phyloP scores from a whole-genome alignment of 2,329 filamentous ascomycete genomes.

The Neonectria ditissima region DNA sequence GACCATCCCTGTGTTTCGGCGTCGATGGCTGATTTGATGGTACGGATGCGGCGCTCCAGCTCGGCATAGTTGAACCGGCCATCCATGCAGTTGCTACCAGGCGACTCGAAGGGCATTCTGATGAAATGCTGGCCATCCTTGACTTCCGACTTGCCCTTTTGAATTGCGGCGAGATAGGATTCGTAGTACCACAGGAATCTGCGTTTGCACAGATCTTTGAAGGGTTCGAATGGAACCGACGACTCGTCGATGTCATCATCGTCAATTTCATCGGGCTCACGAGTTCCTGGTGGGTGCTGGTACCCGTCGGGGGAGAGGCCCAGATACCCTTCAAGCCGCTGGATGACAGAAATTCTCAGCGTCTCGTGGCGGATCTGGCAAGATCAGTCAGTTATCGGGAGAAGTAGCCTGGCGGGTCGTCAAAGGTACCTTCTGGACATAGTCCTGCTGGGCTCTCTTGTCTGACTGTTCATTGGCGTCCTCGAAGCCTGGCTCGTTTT shows the following conservation, averaged over 20 bases:
- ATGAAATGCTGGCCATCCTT: conserved; percentile 73
- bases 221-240: conserved; percentile 79
- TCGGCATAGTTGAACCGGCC: conserved; percentile 85
- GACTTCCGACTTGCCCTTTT: conserved; percentile 72
- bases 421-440: conserved; percentile 77
- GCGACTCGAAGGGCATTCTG: conserved; percentile 87
- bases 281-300: conserved; percentile 35
- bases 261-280: conserved; percentile 58
- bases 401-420: not conserved
- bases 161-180: conserved; percentile 80
- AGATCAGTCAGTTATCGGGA: conserved; percentile 36
- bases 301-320: conserved; percentile 69
- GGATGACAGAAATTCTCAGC: conserved; percentile 85
- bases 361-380: conserved; percentile 89
- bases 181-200: conserved; percentile 97
- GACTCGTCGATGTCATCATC: conserved; percentile 67
- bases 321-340: conserved; percentile 84
- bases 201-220: conserved; percentile 89
- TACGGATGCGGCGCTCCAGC: conserved; percentile 75
- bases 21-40: conserved; percentile 77
- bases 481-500: conserved; percentile 96
- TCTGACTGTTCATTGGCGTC: conserved; percentile 75
- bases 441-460: conserved; percentile 78
- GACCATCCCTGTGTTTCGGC: conserved; percentile 80
- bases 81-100: conserved; percentile 81